Percentiles rank a stretch among this genome's conserved stretches.
Evolutionary conservation across 371 early-diverging fungal genomes (phyloP).

Genomic region (Mortierella sp.): DNA sequence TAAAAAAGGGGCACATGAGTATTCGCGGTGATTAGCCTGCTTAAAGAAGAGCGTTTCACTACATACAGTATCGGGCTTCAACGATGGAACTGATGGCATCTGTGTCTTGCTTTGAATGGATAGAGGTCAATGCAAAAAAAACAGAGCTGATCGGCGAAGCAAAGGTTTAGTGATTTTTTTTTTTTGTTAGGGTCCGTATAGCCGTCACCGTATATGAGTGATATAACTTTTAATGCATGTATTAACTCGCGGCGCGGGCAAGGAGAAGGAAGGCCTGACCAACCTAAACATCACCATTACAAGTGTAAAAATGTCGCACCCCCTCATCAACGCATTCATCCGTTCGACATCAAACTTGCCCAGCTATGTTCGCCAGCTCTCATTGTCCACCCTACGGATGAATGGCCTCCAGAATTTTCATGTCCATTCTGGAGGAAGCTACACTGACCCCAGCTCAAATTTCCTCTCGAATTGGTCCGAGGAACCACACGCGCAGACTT

Average conservation of each 20-base stretch:
- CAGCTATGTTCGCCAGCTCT: constrained; percentile 11
- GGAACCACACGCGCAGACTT: constrained; percentile 57
- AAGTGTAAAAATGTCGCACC: constrained; percentile 20
- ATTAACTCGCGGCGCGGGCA: too few relatives aligned
- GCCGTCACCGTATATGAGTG: too few relatives aligned
- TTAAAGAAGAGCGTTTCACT: neutral
- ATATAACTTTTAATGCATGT: too few relatives aligned
- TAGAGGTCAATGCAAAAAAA: neutral
- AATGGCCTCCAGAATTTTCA: constrained; percentile 10
- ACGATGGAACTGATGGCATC: constrained; percentile 34
- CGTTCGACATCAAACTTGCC: constrained; percentile 15
- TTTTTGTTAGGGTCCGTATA: too few relatives aligned
- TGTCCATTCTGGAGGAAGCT: constrained; percentile 2
- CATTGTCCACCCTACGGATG: constrained; percentile 14
- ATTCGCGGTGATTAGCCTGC: too few relatives aligned
- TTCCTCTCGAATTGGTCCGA: constrained; percentile 49
- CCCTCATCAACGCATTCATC: constrained; percentile 15
- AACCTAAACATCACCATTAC: neutral
- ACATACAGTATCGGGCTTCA: constrained; percentile 52
- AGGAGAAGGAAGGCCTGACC: neutral
- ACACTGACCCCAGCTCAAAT: neutral
- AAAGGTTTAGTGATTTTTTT: too few relatives aligned
- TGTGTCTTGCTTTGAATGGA: neutral
- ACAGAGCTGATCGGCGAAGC: constrained; percentile 5
- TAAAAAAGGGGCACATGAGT: neutral